Evolutionary conservation across 2,329 filamentous ascomycete genomes (phyloP).

Genomic region (Furcasterigmium furcatum): DNA sequence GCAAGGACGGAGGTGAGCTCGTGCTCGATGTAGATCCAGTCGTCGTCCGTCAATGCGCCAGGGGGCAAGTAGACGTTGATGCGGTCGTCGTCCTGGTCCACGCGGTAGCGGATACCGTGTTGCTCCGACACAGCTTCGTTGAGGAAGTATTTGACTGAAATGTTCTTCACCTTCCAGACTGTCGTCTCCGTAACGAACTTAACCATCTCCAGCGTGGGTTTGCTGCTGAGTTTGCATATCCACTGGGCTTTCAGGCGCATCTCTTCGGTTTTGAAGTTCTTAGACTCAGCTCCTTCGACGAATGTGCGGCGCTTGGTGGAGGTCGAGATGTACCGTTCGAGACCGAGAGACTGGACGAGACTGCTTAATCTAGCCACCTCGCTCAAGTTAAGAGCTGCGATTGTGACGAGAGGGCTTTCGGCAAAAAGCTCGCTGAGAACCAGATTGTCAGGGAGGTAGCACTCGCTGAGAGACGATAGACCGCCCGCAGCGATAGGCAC

Average conservation of each 20-base stretch:
- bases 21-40: neutral
- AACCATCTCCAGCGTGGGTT: neutral
- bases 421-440: neutral
- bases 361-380: neutral
- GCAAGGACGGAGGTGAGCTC: neutral
- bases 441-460: neutral
- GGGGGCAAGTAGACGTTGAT: neutral
- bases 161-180: neutral
- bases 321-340: too few species aligned
- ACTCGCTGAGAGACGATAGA: neutral
- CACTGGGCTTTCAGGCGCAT: neutral
- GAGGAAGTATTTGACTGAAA: neutral
- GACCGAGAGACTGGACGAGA: neutral
- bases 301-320: too few species aligned
- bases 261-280: neutral
- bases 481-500: neutral
- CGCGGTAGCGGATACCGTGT: neutral
- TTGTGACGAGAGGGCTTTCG: neutral
- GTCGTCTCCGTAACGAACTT: neutral
- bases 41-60: neutral
- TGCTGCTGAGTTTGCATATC: slow-evolving; percentile 1
- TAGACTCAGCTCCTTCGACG: too few species aligned
- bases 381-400: neutral
- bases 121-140: neutral
- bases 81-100: neutral